Conservation (phyloP, 257 asterid genomes). For the Solanum acaule region DNA sequence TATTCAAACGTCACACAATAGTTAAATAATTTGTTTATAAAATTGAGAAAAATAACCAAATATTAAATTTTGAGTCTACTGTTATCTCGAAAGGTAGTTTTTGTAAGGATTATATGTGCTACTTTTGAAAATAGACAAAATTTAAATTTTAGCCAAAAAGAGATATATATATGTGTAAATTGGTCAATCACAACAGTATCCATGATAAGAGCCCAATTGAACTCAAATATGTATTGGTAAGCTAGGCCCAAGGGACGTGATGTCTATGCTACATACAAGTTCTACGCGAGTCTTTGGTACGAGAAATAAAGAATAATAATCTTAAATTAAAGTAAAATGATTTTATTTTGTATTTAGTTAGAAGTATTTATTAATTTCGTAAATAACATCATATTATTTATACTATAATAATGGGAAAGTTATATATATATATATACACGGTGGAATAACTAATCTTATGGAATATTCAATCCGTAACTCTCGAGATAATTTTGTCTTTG, state of each 20-base stretch:
- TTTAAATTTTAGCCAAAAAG: background rate
- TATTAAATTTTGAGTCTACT: background rate
- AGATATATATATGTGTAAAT: background rate
- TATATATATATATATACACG: too few relatives aligned
- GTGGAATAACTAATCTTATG: background rate
- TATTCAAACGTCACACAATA: background rate
- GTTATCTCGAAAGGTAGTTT: background rate
- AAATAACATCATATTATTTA: background rate
- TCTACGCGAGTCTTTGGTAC: background rate
- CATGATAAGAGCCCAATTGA: background rate
- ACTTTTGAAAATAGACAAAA: background rate
- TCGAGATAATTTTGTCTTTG: background rate
- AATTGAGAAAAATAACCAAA: background rate
- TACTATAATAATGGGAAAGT: background rate
- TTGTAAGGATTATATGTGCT: background rate
- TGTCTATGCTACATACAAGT: background rate
- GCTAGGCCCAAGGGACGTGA: background rate
- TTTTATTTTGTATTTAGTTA: background rate
- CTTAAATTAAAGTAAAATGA: fast-evolving
- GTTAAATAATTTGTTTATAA: background rate
- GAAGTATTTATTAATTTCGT: background rate
- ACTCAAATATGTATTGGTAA: background rate
- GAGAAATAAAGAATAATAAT: background rate
- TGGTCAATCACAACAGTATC: background rate
- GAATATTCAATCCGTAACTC: background rate